phyloP scores from a whole-genome alignment of 257 asterid species.

The Linaria vulgaris region DNA sequence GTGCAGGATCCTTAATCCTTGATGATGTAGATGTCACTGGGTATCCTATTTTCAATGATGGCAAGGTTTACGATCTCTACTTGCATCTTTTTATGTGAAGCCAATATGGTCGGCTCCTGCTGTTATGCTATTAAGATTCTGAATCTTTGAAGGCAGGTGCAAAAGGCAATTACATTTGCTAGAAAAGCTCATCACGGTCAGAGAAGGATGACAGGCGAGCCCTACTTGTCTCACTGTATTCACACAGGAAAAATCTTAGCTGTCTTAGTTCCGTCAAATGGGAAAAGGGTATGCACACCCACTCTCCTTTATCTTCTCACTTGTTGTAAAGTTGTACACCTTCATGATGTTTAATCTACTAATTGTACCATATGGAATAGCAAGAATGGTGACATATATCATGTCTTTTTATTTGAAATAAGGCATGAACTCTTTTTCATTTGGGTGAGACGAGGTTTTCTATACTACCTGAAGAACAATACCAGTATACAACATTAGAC shows the following conservation, averaged over 20 bases:
- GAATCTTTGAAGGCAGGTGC: conserved; percentile 94
- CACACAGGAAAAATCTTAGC: conserved; percentile 89
- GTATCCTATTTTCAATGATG: conserved; percentile 71
- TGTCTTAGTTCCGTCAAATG: conserved; percentile 74
- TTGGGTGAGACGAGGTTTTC: too few relatives aligned
- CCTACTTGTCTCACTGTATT: conserved; percentile 88
- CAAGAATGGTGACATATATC: background rate
- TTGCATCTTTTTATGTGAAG: conserved; percentile 33
- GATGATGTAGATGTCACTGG: conserved; percentile 97
- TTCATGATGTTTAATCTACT: conserved; percentile 9
- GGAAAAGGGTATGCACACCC: conserved; percentile 63
- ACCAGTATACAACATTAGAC: too few relatives aligned
- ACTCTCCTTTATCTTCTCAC: conserved; percentile 17
- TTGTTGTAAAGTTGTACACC: conserved; percentile 14
- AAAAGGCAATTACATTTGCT: conserved; percentile 90
- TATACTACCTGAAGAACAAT: too few relatives aligned
- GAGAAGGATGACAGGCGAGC: conserved; percentile 94
- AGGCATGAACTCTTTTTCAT: too few relatives aligned
- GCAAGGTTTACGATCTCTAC: conserved; percentile 72
- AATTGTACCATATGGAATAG: conserved; percentile 10
- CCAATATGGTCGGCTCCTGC: conserved; percentile 25
- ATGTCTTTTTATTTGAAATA: too few relatives aligned
- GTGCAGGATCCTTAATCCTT: conserved; percentile 75
- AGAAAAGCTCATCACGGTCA: conserved; percentile 93
- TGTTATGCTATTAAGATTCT: conserved; percentile 43